phyloP scores from a whole-genome alignment of 2,329 filamentous ascomycete genomes.

The Penicillium sp. region DNA sequence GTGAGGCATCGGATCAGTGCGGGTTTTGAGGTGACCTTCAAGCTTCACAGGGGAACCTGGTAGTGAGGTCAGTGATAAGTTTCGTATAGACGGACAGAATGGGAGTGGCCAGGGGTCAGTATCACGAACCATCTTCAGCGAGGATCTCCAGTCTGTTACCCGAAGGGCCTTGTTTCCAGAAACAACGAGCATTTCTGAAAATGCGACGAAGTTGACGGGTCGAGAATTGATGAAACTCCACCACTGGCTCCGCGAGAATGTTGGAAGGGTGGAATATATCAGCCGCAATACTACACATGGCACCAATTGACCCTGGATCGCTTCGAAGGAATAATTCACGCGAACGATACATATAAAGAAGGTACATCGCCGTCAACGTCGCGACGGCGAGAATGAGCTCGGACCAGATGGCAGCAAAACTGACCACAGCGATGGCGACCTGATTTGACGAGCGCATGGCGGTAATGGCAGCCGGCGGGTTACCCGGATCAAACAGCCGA shows the following conservation, averaged over 20 bases:
- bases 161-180: conserved; percentile 28
- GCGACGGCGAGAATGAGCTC: conserved; percentile 30
- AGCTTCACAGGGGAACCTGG: conserved; percentile 26
- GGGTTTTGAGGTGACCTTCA: conserved; percentile 24
- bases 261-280: conserved; percentile 31
- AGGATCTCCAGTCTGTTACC: conserved; percentile 32
- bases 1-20: conserved; percentile 33
- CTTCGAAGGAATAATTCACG: conserved; percentile 32
- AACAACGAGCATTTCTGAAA: conserved; percentile 28
- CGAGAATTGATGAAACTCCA: conserved; percentile 34
- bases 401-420: conserved; percentile 29
- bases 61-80: conserved; percentile 3
- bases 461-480: conserved; percentile 17
- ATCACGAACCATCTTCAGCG: conserved; percentile 26
- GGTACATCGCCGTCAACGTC: conserved; percentile 22
- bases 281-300: conserved; percentile 36
- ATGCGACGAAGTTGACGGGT: conserved; percentile 32
- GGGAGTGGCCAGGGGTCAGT: not conserved
- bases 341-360: conserved; percentile 29
- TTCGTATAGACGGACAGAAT: not conserved
- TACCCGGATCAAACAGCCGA: conserved; percentile 32
- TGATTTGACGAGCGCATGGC: conserved; percentile 24
- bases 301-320: conserved; percentile 34
- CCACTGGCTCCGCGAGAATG: conserved; percentile 26
- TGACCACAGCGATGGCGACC: conserved; percentile 31